Evolutionary conservation across 2,329 filamentous ascomycete genomes (phyloP), one percentile per base, ranked within the genome.

Genomic region (Monilinia laxa): DNA sequence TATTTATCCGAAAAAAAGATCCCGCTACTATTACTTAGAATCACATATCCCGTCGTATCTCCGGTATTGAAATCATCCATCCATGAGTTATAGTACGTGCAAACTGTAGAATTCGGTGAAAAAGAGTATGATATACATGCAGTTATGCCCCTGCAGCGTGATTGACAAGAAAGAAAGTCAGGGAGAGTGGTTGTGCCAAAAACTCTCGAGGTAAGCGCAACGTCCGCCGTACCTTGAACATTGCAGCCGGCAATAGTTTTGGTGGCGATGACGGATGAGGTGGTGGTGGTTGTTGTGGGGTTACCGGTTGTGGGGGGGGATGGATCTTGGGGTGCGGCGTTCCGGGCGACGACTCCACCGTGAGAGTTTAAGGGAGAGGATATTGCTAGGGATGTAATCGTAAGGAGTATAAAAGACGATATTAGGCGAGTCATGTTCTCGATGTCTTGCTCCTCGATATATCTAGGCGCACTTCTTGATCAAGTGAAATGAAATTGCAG

Each of bases 1-100:
- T 64, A 64, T 64, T 64, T 64, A 58, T 64, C 42, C 35, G 52
- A 57, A 51, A 57, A 64, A 28, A 57, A 64, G 4, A 57, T 47
- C 28, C 62, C 53, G 55, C 25, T 64, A 14, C 14, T 31, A 35
- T 51, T 40, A 58, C n/a, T 49, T 53, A 47, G 25, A 20, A 57
- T 25, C 40, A 57, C 62, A 55, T 56, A 54, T 20, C 56, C 56
- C 6, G 42, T 35, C 20, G 56, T 59, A 59, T 59, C 56, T 14
- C 40, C 56, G 5, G 40, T 59, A 4, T n/a, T 31, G 9, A 59
- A 62, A 23, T 62, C 16, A 62, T 62, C 58, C 52, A 58, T 57
- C 42, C 42, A 64, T 20, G 25, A 25, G 14, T 58, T 45, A 11
- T 64, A 64, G 4, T 16, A 12, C 16, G 62, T 64, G 42, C 62